phyloP scores from a whole-genome alignment of 2,329 filamentous ascomycete genomes.

The Diaporthe citrichinensis region DNA sequence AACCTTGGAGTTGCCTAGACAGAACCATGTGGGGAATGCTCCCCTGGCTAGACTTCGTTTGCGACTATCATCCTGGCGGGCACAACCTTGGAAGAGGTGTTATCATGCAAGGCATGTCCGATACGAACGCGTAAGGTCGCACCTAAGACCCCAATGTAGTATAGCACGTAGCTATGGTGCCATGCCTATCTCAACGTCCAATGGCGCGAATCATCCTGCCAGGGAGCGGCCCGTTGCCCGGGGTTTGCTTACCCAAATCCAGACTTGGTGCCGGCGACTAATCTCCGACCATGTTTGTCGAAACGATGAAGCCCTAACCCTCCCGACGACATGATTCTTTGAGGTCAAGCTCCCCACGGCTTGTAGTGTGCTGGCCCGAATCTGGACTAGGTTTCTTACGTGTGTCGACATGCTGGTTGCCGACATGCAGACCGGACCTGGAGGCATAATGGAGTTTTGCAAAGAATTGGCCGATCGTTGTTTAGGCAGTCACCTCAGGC shows the following conservation, averaged over 20 bases:
- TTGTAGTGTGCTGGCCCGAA: not conserved
- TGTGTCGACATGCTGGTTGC: not conserved
- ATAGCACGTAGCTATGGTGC: slow-evolving; percentile 11
- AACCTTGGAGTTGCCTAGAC: slow-evolving; percentile 3
- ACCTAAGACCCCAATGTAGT: not conserved
- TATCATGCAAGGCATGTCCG: slow-evolving; percentile 17
- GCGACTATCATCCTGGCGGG: not conserved
- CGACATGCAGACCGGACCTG: not conserved
- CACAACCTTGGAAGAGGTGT: slow-evolving; percentile 3
- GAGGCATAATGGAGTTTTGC: too few relatives aligned
- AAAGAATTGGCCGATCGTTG: not conserved
- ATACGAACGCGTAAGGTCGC: slow-evolving; percentile 9
- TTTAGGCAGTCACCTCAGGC: not conserved
- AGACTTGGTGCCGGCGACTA: slow-evolving; percentile 1
- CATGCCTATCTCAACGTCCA: slow-evolving; percentile 13
- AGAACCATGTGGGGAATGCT: slow-evolving; percentile 12
- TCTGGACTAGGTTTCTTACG: not conserved
- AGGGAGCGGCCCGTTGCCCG: slow-evolving; percentile 17
- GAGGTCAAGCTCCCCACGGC: not conserved
- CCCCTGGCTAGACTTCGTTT: not conserved
- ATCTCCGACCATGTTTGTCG: not conserved
- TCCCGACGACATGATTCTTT: not conserved
- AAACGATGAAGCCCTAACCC: not conserved
- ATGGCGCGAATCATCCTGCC: slow-evolving; percentile 3
- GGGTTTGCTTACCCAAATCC: slow-evolving; percentile 1